Conservation (phyloP, 2,329 filamentous ascomycete genomes). For the Ascochyta rabiei region DNA sequence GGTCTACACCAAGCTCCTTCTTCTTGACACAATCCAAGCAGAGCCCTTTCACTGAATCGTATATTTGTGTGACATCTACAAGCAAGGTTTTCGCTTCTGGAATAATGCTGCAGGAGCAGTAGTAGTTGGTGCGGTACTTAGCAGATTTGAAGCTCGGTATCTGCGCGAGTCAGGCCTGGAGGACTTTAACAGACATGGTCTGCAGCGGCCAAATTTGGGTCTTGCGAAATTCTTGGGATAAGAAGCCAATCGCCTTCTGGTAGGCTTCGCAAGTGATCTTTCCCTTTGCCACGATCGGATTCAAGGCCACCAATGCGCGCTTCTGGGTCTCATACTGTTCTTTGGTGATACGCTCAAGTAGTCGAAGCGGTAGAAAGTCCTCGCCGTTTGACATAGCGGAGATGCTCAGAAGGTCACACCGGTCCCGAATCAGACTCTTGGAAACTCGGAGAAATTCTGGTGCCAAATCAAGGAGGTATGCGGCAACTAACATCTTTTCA, state of each 20-base stretch:
- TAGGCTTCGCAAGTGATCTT: not conserved
- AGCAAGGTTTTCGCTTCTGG: not conserved
- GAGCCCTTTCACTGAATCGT: not conserved
- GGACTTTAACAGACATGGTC: not conserved
- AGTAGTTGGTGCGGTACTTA: not conserved
- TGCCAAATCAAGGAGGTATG: not conserved
- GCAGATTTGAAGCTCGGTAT: not conserved
- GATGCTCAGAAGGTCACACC: not conserved
- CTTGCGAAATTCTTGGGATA: not conserved
- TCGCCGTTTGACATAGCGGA: not conserved
- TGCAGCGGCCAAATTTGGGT: not conserved
- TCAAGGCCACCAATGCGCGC: not conserved
- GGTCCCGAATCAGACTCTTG: not conserved
- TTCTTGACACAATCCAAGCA: not conserved
- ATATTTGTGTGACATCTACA: not conserved
- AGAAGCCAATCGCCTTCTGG: not conserved
- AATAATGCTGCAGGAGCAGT: not conserved
- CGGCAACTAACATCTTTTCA: not conserved
- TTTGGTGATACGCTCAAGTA: not conserved
- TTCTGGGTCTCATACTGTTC: not conserved
- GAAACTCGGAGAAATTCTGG: not conserved
- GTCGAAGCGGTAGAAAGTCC: not conserved
- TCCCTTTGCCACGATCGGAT: not conserved
- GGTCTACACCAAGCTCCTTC: not conserved
- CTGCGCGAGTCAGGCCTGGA: not conserved